Base-by-base conservation (phyloP, 306 rosid genomes). In the Vigna unguiculata region DNA sequence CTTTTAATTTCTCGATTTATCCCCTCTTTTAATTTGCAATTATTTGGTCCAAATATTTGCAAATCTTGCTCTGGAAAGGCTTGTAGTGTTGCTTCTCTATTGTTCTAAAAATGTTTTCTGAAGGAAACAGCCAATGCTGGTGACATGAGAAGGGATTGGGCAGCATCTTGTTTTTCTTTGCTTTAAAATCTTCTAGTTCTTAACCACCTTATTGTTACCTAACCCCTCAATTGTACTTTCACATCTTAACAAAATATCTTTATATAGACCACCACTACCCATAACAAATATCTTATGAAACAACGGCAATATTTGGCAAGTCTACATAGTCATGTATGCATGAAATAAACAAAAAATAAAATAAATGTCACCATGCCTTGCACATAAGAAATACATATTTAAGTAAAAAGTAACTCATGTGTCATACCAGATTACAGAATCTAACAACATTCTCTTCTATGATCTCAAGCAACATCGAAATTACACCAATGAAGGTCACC, bases 391-490 rank as follows among this genome's bases (percentile, higher is more conserved):
- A 60, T 32, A 60, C 30, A 60, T 11, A 34, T 19, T 46, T 43
- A 36, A 54, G 21, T 38, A 59, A 59, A n/a, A 60, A 43, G 74
- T 20, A 81, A 69, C 25, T 61, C 47, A 61, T 25, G 15, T 13
- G 34, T 70, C 59, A 49, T 38, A 70, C 43, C 68, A 70, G 21
- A 40, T 45, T 21, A 52, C 11, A 76, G 24, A 8, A 71, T 69
- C 76, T 69, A 68, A 55, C 47, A 54, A 67, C 45, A 13, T 57
- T n/a, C n/a, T n/a, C 69, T 67, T 67, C 10, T 12, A 48, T 41
- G 20, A 25, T 16, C 53, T 28, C 41, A 53, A 43, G 36, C 14
- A 52, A 81, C 47, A 69, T 17, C 32, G 38, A 62, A 43, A 55
- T 16, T 47, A 16, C 59, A 3, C 9, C 14, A 13, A 79, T 49